These are phyloP conservation scores for Ogataea neopini DNA, from an alignment of 805 yeast species.

Conservation along the genomic window DNA sequence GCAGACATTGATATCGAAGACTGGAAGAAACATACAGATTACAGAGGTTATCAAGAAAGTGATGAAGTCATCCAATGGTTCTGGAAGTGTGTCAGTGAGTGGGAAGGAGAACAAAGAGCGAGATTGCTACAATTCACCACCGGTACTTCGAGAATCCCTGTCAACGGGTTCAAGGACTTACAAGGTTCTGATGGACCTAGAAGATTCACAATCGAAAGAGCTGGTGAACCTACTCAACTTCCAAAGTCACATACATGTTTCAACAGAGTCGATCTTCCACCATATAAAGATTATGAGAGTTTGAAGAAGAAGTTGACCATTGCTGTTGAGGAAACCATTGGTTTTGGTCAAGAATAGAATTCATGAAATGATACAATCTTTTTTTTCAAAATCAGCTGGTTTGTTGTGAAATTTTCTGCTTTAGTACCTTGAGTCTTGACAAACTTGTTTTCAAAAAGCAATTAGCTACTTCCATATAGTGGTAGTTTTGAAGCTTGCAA, in stretches of 20 bases:
- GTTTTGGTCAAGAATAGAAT: constrained; percentile 91
- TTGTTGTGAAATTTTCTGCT: neutral
- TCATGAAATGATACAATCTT: too few species aligned
- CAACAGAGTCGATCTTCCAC: constrained; percentile 97
- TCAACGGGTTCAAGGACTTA: constrained; percentile 96
- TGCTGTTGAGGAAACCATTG: constrained; percentile 98
- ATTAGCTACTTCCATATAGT: neutral
- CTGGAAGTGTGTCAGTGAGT: constrained; percentile 89
- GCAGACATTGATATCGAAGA: constrained; percentile 98
- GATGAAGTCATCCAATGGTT: constrained; percentile 99
- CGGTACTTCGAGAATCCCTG: constrained; percentile 98
- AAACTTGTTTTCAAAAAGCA: neutral
- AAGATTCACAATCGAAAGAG: constrained; percentile 97
- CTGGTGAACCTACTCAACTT: constrained; percentile 89
- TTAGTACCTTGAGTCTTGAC: neutral
- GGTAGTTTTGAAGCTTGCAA: constrained; percentile 3
- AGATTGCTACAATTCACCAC: constrained; percentile 95
- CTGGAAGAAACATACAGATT: constrained; percentile 99
- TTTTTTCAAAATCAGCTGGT: too few species aligned
- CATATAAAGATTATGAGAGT: constrained; percentile 79
- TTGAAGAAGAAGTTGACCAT: constrained; percentile 87
- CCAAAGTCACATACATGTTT: constrained; percentile 99
- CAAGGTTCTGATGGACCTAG: constrained; percentile 99
- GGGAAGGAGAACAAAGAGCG: constrained; percentile 97
- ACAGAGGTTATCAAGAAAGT: constrained; percentile 94